Percentiles rank a stretch among this genome's conserved stretches.
phyloP scores from a whole-genome alignment of 2,329 filamentous ascomycete species.

The Fusarium nanum region DNA sequence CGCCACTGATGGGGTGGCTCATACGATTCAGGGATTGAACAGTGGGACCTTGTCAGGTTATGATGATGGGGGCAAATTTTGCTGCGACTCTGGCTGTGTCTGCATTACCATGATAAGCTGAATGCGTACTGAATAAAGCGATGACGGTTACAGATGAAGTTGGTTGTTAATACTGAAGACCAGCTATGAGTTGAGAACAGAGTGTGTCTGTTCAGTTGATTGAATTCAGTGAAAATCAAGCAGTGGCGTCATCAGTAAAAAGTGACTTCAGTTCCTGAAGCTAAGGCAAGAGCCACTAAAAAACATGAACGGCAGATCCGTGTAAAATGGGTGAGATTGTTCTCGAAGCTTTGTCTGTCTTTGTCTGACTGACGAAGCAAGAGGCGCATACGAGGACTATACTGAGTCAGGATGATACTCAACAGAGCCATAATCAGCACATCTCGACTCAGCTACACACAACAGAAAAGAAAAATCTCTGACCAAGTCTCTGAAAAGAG shows the following conservation, averaged over 20 bases:
- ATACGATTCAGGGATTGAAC: constrained; percentile 35
- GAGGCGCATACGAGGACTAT: too few species aligned
- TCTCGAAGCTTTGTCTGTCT: constrained; percentile 20
- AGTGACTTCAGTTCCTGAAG: constrained; percentile 14
- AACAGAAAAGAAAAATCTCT: neutral
- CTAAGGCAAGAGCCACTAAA: neutral
- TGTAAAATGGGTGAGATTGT: constrained; percentile 4
- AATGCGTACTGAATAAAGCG: neutral
- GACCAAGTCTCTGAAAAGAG: constrained; percentile 15
- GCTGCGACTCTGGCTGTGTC: neutral
- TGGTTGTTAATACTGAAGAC: neutral
- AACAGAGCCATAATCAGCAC: neutral
- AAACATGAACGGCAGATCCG: constrained; percentile 5
- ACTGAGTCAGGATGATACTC: neutral
- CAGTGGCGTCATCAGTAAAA: constrained; percentile 21
- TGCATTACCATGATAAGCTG: neutral
- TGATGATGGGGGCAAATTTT: constrained; percentile 28
- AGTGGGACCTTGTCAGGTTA: constrained; percentile 25
- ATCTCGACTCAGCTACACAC: neutral
- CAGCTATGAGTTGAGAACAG: neutral
- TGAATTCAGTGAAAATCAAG: neutral
- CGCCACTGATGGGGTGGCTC: constrained; percentile 24
- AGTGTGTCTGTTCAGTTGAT: neutral
- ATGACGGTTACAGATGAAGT: neutral
- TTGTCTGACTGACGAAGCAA: neutral